A percentile compares a stretch with the other conserved stretches of the same genome.
These are phyloP conservation scores for Aspergillus pseudotamarii DNA, from an alignment of 2,329 filamentous ascomycete species.

Conservation along the genomic window DNA sequence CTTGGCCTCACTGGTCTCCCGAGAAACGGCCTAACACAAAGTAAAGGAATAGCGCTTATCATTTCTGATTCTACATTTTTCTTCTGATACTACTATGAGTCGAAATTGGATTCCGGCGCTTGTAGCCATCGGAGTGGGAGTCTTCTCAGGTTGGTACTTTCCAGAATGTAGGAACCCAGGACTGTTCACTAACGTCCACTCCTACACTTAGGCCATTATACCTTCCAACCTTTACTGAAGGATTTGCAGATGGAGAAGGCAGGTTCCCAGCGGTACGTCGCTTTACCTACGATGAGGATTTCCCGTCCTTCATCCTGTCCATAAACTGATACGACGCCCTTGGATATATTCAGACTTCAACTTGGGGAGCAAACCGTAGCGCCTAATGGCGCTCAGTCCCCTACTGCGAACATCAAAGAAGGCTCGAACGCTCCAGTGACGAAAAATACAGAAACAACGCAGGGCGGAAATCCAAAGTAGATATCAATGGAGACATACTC, in stretches of 20 bases:
- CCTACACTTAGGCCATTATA: slow-evolving; percentile 42
- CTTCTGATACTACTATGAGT: slow-evolving; percentile 1
- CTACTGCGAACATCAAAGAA: neutral
- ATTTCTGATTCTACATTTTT: neutral
- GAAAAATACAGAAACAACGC: neutral
- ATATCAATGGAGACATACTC: neutral
- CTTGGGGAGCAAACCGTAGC: neutral
- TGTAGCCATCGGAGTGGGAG: slow-evolving; percentile 13
- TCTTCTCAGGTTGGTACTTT: slow-evolving; percentile 39
- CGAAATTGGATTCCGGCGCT: slow-evolving; percentile 14
- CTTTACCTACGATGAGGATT: neutral
- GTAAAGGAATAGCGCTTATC: neutral
- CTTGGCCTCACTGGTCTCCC: neutral
- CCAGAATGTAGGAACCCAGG: neutral
- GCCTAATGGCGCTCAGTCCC: neutral
- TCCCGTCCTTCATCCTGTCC: neutral
- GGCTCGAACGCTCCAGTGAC: too few species aligned
- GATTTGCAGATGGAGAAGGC: slow-evolving; percentile 37
- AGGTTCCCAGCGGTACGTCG: slow-evolving; percentile 16
- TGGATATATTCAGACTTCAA: neutral
- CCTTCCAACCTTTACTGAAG: slow-evolving; percentile 46
- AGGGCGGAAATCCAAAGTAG: neutral
- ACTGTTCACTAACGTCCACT: slow-evolving; percentile 12
- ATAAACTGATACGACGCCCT: neutral
- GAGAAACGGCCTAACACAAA: neutral